Conservation (phyloP, 352 stramenopile genomes). For the Globisporangium viniferum region DNA sequence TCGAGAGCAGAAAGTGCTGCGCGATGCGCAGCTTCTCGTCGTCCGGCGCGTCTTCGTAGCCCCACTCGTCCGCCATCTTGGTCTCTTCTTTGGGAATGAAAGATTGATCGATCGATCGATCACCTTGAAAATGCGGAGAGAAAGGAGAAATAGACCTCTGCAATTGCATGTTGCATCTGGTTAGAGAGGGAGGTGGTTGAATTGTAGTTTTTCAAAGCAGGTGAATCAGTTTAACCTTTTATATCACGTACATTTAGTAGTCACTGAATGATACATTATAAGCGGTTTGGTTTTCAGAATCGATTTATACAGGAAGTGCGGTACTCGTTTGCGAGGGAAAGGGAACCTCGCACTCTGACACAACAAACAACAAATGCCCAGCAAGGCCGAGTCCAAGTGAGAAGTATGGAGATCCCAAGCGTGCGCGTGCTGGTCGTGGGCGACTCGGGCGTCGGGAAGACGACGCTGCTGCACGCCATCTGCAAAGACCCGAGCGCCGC, state of each 20-base stretch:
- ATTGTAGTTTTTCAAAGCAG: neutral
- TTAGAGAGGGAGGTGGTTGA: neutral
- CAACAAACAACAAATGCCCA: neutral
- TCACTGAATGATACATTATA: neutral
- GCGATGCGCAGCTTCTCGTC: constrained; percentile 89
- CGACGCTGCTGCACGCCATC: constrained; percentile 58
- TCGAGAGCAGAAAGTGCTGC: constrained; percentile 88
- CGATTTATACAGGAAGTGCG: neutral
- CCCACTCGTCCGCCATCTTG: constrained; percentile 64
- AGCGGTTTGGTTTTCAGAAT: too few species aligned
- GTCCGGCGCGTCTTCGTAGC: constrained; percentile 69
- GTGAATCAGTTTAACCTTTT: neutral
- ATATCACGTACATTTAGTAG: neutral
- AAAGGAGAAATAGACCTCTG: neutral
- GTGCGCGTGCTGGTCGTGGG: constrained; percentile 80
- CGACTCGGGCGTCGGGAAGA: constrained; percentile 87
- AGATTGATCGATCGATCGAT: neutral
- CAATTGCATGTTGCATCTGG: neutral
- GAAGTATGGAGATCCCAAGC: constrained; percentile 64
- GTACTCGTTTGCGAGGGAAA: neutral
- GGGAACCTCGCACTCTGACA: neutral
- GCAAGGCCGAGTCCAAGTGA: neutral
- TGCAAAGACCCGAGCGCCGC: constrained; percentile 34
- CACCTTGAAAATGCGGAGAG: neutral
- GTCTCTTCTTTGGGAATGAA: constrained; percentile 2